Conservation (phyloP, 495 filamentous ascomycete species). For the Penicillium angulare region DNA sequence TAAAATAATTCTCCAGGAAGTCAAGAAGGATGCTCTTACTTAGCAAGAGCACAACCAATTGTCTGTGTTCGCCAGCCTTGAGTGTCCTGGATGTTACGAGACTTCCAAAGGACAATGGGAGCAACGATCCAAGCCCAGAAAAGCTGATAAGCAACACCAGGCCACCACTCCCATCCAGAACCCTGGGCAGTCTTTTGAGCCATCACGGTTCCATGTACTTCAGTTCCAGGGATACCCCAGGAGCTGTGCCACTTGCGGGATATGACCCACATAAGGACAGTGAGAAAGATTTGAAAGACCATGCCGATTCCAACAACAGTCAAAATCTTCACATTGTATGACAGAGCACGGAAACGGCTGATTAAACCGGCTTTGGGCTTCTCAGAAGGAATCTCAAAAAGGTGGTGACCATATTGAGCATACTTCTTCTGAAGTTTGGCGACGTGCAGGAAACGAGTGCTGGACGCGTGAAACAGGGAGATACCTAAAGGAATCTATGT, state of each 20-base stretch:
- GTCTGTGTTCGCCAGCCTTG: constrained; percentile 14
- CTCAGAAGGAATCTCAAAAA: no score
- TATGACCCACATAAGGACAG: constrained; percentile 9
- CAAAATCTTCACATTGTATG: constrained; percentile 5
- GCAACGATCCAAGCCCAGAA: constrained; percentile 16
- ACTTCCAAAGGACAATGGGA: constrained; percentile 7
- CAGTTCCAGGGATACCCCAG: constrained; percentile 10
- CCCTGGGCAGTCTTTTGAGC: constrained; percentile 1
- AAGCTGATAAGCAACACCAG: constrained; percentile 5
- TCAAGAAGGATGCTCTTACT: neutral
- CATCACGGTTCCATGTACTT: constrained; percentile 1
- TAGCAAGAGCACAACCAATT: constrained; percentile 5
- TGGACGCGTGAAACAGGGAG: constrained; percentile 5
- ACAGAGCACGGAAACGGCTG: constrained; percentile 3
- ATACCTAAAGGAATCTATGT: no score
- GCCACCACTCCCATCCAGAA: constrained; percentile 15
- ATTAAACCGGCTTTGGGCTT: neutral
- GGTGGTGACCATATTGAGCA: neutral
- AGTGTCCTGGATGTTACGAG: constrained; percentile 9
- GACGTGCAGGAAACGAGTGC: constrained; percentile 12
- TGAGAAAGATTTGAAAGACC: constrained; percentile 8
- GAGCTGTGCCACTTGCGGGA: constrained; percentile 10
- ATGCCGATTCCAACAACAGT: constrained; percentile 9
- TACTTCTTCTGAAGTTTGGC: constrained; percentile 11
- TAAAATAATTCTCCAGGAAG: neutral